These are phyloP conservation scores for Stemphylium lycopersici DNA, from an alignment of 2,329 filamentous ascomycete genomes.

Conservation along the genomic window DNA sequence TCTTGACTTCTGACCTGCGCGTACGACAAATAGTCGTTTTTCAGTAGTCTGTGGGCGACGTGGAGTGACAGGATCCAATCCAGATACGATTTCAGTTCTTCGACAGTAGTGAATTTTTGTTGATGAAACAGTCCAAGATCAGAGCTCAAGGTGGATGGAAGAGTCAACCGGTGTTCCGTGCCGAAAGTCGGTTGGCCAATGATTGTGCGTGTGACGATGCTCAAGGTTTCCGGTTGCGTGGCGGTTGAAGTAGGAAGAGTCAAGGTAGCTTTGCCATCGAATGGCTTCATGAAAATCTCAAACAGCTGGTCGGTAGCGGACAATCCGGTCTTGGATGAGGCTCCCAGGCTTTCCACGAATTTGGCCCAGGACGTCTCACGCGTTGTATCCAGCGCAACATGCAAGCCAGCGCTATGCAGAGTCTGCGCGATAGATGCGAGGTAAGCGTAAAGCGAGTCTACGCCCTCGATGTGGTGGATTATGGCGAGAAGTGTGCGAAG, in stretches of 20 bases:
- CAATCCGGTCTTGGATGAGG: conserved; percentile 33
- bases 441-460: conserved; percentile 46
- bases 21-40: conserved; percentile 28
- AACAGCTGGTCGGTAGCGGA: conserved; percentile 42
- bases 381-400: conserved; percentile 31
- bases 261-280: conserved; percentile 37
- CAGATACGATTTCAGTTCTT: conserved; percentile 40
- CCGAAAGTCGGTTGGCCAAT: conserved; percentile 45
- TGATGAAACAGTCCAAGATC: conserved; percentile 38
- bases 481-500: conserved; percentile 64
- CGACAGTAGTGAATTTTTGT: conserved; percentile 36
- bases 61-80: conserved; percentile 44
- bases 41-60: conserved; percentile 37
- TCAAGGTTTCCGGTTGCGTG: conserved; percentile 29
- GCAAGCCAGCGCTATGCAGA: conserved; percentile 38
- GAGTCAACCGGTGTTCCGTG: conserved; percentile 41
- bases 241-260: conserved; percentile 31
- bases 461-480: conserved; percentile 56
- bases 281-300: conserved; percentile 36
- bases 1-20: conserved; percentile 28
- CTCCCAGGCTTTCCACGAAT: conserved; percentile 36
- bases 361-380: conserved; percentile 37
- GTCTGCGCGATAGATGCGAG: conserved; percentile 30
- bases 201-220: conserved; percentile 39
- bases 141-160: conserved; percentile 36